Base-by-base conservation (phyloP, 306 rosid genomes). In the Calophaca sinica region DNA sequence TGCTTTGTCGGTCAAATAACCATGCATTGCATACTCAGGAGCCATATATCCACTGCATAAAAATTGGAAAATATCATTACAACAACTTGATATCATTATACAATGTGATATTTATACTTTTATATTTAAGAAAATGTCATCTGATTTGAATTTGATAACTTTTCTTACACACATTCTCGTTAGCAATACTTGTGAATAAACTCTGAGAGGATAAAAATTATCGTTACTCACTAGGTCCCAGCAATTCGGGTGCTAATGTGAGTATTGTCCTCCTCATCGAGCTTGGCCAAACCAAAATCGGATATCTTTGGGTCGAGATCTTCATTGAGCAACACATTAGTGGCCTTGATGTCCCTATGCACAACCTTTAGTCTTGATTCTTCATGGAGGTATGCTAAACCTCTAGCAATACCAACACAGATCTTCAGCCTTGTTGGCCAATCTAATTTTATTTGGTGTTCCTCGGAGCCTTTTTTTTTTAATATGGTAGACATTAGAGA, bases 381-480 rank as follows among this genome's bases (percentile, higher is more conserved):
- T 58, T 90, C 96, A 74, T 90, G 96, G n/a, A 90, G 93, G 71
- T 44, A 87, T n/a, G 91, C 85, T 65, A 90, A 81, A 7, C 94
- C 94, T 73, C 74, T 89, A 0, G 87, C 93, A 62, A 89, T 83
- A 60, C 94, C 87, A 66, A 89, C 7, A 52, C 93, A 91, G 0
- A 91, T 91, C 39, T 44, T 89, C 6, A 79, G 80, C 66, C 94
- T 89, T 50, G 84, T 91, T 57, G 80, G 41, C 97, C 91, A 91
- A 53, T 86, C 82, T 65, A 91, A 49, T 12, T 67, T 67, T 59
- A 80, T 54, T 15, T n/a, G 75, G 2, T 31, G 6, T 74, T 65
- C 80, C 44, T 52, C 69, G 2, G 62, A 46, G 28, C 85, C 88
- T 87, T 62, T 28, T 68, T 68, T 48, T 29, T 44, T 66, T 29